phyloP scores from a whole-genome alignment of 2,329 filamentous ascomycete genomes.

The Magnaporthiopsis incrustans region DNA sequence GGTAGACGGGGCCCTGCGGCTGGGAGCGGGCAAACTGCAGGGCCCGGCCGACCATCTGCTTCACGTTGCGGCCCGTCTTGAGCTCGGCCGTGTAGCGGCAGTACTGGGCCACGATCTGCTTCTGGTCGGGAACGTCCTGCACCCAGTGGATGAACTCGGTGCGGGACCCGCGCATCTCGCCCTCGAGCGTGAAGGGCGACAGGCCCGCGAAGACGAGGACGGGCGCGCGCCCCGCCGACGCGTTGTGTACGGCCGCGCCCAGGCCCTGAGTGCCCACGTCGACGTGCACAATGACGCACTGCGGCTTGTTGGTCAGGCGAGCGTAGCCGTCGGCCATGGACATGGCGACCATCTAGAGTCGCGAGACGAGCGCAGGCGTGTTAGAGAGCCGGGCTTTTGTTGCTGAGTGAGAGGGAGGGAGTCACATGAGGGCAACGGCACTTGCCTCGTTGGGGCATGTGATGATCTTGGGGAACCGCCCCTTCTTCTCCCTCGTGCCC shows the following conservation, averaged over 20 bases:
- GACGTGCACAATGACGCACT: constrained; percentile 65
- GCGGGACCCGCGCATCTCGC: constrained; percentile 30
- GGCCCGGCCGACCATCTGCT: constrained; percentile 82
- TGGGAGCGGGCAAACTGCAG: constrained; percentile 73
- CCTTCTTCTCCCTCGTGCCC: constrained; percentile 55
- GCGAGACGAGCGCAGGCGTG: not conserved
- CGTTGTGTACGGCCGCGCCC: constrained; percentile 65
- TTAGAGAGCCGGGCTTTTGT: not conserved
- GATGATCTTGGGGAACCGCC: constrained; percentile 56
- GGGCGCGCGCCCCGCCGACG: constrained; percentile 58
- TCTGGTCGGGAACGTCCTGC: constrained; percentile 33
- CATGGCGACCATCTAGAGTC: constrained; percentile 61
- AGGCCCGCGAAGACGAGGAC: constrained; percentile 41
- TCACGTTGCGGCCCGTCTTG: constrained; percentile 76
- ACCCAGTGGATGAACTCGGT: constrained; percentile 37
- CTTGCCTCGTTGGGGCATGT: constrained; percentile 65
- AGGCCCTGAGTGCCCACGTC: constrained; percentile 69
- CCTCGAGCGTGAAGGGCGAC: constrained; percentile 33
- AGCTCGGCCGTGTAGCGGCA: constrained; percentile 78
- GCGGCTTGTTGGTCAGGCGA: constrained; percentile 55
- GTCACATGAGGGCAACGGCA: too few relatives aligned
- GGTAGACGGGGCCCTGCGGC: constrained; percentile 72
- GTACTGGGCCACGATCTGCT: constrained; percentile 64
- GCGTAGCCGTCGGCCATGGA: constrained; percentile 71
- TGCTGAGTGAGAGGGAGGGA: not conserved